A percentile compares a stretch with the other conserved stretches of the same genome.
These are phyloP conservation scores for Pezicula carpinea DNA, from an alignment of 2,329 filamentous ascomycete genomes.

Conservation along the genomic window DNA sequence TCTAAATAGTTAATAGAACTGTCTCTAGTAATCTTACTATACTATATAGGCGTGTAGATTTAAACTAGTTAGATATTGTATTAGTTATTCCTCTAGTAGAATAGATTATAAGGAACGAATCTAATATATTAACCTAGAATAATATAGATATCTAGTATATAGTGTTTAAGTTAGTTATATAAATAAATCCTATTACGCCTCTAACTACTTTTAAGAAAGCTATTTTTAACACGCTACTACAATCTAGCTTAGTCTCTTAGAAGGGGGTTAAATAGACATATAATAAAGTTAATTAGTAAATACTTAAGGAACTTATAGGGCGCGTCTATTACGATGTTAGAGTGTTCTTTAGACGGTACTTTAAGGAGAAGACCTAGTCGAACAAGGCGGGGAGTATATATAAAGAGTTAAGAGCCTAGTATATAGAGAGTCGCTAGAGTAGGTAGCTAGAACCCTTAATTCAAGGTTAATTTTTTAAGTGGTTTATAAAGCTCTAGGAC, in stretches of 20 bases:
- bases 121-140: too few species aligned
- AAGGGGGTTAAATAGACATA: constrained; percentile 20
- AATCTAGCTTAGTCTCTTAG: constrained; percentile 21
- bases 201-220: constrained; percentile 10
- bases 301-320: constrained; percentile 21
- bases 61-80: too few species aligned
- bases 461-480: constrained; percentile 19
- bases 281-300: constrained; percentile 22
- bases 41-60: too few species aligned
- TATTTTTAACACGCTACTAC: constrained; percentile 16
- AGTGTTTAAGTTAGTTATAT: too few species aligned
- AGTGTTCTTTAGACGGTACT: constrained; percentile 18
- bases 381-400: constrained; percentile 20
- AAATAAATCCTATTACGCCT: too few species aligned
- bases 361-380: constrained; percentile 16
- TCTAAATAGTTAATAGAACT: too few species aligned
- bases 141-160: too few species aligned
- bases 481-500: constrained; percentile 21
- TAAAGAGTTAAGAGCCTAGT: constrained; percentile 17
- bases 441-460: constrained; percentile 18
- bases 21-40: too few species aligned
- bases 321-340: constrained; percentile 20
- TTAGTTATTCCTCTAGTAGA: too few species aligned
- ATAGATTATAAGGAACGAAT: too few species aligned
- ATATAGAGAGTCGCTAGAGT: constrained; percentile 18